These are phyloP conservation scores for Penicillium polonicum DNA, from an alignment of 2,329 filamentous ascomycete genomes.

Conservation along the genomic window DNA sequence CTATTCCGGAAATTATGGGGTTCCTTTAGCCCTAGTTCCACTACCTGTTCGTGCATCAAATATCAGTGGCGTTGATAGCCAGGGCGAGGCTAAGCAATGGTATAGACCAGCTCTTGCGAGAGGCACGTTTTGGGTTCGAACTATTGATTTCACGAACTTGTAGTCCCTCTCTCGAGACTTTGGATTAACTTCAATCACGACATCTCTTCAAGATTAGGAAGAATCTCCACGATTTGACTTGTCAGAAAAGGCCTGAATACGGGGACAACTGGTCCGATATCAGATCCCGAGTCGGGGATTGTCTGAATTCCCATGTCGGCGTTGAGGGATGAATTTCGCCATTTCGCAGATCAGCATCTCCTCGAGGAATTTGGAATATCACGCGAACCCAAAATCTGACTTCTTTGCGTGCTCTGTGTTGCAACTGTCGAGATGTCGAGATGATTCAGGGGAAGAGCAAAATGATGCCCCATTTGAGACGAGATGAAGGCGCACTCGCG, in stretches of 20 bases:
- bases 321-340: constrained; percentile 6
- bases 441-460: background rate
- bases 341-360: constrained; percentile 13
- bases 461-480: background rate
- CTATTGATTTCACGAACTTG: constrained; percentile 5
- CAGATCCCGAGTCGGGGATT: background rate
- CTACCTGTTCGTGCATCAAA: background rate
- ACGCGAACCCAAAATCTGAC: background rate
- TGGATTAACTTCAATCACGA: constrained; percentile 12
- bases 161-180: background rate
- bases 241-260: background rate
- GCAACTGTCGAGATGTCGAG: background rate
- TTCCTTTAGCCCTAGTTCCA: background rate
- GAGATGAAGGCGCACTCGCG: background rate
- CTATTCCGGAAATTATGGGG: background rate
- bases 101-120: background rate
- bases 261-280: background rate
- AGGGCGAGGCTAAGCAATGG: background rate
- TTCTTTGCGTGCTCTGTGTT: constrained; percentile 18
- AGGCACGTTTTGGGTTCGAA: constrained; percentile 1
- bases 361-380: constrained; percentile 10
- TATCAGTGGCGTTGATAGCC: background rate
- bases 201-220: constrained; percentile 9
- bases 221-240: background rate
- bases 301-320: background rate